phyloP scores from a whole-genome alignment of 208 protist genomes.

The Wallacemonas sp. region DNA sequence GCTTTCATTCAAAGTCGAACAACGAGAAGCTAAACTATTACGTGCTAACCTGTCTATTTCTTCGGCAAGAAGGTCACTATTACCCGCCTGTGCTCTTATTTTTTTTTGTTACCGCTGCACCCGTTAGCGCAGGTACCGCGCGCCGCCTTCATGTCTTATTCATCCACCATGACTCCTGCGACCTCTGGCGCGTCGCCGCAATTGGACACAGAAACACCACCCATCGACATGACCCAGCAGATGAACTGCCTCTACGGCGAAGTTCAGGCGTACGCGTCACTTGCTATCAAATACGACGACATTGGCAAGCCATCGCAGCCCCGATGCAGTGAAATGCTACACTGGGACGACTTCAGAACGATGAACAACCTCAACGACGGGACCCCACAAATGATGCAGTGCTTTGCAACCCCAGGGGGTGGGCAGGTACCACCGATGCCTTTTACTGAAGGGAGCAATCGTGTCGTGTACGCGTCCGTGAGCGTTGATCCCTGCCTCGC shows the following conservation, averaged over 20 bases:
- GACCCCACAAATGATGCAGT: slow-evolving; percentile 6
- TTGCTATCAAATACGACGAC: background rate
- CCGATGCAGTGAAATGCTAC: slow-evolving; percentile 68
- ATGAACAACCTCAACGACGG: slow-evolving; percentile 20
- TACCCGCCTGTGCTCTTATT: too few relatives aligned
- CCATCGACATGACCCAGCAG: slow-evolving; percentile 3
- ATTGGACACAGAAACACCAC: background rate
- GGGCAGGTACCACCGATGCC: background rate
- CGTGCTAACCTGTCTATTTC: too few relatives aligned
- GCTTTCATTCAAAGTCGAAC: too few relatives aligned
- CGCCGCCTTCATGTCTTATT: too few relatives aligned
- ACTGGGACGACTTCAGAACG: slow-evolving; percentile 71
- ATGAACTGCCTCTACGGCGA: background rate
- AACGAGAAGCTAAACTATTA: too few relatives aligned
- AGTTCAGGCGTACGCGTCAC: background rate
- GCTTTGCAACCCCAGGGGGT: background rate
- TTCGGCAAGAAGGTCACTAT: too few relatives aligned
- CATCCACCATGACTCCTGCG: background rate
- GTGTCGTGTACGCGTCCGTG: background rate
- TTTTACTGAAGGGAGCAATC: background rate
- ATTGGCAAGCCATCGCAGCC: slow-evolving; percentile 28
- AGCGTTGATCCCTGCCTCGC: slow-evolving; percentile 3
- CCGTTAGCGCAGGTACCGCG: too few relatives aligned
- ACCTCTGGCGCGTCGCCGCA: background rate
- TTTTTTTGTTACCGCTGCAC: too few relatives aligned